phyloP scores from a whole-genome alignment of 345 rosid species.

The Rhizophora apiculata region DNA sequence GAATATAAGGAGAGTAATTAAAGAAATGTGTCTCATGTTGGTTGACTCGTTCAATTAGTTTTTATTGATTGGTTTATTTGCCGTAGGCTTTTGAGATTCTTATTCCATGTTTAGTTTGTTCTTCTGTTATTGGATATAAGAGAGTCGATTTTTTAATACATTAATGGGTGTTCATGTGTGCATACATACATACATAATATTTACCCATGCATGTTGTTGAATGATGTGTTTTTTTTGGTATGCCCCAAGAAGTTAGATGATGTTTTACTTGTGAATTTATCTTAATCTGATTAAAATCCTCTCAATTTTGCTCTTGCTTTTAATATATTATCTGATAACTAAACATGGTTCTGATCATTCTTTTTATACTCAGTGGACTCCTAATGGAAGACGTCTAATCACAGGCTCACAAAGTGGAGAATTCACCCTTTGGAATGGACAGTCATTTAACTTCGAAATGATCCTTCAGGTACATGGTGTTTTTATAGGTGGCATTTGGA shows the following conservation, averaged over 20 bases:
- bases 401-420: slow-evolving; percentile 98
- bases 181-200: too few relatives aligned
- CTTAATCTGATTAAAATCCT: neutral
- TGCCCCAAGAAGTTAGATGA: neutral
- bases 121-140: too few relatives aligned
- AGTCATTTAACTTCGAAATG: slow-evolving; percentile 95
- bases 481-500: neutral
- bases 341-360: slow-evolving; percentile 19
- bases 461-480: slow-evolving; percentile 71
- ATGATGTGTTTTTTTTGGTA: too few relatives aligned
- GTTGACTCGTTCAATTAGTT: too few relatives aligned
- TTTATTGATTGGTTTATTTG: too few relatives aligned
- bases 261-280: neutral
- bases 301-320: neutral
- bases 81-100: too few relatives aligned
- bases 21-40: too few relatives aligned
- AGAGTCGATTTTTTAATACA: too few relatives aligned
- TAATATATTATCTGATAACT: neutral
- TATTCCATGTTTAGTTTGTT: too few relatives aligned
- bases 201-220: too few relatives aligned
- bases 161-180: too few relatives aligned
- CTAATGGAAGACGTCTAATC: slow-evolving; percentile 92
- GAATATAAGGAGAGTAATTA: too few relatives aligned
- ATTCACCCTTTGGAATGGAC: slow-evolving; percentile 99
- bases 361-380: slow-evolving; percentile 75